Evolutionary conservation across 768 basidiomycete genomes (phyloP), one percentile per base, ranked within the genome.

Genomic region (Pisolithus marmoratus): DNA sequence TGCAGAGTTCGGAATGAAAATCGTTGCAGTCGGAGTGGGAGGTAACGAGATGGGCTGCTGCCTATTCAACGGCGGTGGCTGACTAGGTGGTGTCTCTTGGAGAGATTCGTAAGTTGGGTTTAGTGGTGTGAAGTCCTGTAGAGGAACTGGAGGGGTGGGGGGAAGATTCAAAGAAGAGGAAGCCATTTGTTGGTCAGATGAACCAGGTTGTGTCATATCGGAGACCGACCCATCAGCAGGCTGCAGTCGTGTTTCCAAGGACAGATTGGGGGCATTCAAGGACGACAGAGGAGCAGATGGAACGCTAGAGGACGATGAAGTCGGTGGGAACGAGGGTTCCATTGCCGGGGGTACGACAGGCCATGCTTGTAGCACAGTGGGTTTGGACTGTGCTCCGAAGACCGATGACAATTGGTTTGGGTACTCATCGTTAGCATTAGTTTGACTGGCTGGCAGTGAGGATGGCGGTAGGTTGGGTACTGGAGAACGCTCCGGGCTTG

Each of bases 31-130:
- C 7, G 68, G 68, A 12, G 68, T 69, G 11, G 64, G n/a, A 2
- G 68, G 68, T n/a, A 69, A 49, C 3, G 70, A 71, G 26, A 69
- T 66, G 27, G 70, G 66, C 22, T 55, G 58, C 9, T 50, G 64
- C 55, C 64, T 63, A 48, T 49, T 51, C 12, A 69, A 61, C 42
- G 57, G 61, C 24, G 68, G 68, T 4, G 70, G 70, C 50, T 58
- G 59, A 19, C 46, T 27, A 26, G 46, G 57, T 42, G 54, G 50
- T 11, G 48, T 59, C 29, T 31, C 40, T 8, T 37, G 23, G 23
- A 42, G 37, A 9, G 49, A 22, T 36, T 48, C 49, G 19, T 29
- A 49, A 22, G 36, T 48, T 23, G 20, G 14, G 19, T 22, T 42
- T 20, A 57, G 58, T 19, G 54, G 31, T 29, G 51, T 36, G 20